Percentiles rank a stretch among this genome's conserved stretches.
Conservation (phyloP, 2,329 filamentous ascomycete genomes). For the Zymoseptoria pseudotritici region DNA sequence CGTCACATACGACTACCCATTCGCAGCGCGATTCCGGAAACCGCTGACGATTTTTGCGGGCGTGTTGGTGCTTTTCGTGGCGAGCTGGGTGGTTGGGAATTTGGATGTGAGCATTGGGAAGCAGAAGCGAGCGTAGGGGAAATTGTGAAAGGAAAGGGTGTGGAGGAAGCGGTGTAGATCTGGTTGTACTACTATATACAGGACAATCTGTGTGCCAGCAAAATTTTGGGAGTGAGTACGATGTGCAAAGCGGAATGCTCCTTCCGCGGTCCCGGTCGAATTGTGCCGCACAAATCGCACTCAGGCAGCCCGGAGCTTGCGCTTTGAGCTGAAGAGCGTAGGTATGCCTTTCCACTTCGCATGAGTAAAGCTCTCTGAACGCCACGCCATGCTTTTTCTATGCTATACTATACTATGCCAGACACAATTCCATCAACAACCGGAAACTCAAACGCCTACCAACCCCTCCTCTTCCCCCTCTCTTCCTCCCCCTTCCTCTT, state of each 20-base stretch:
- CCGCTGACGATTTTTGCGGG: constrained; percentile 73
- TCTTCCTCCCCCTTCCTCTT: constrained; percentile 72
- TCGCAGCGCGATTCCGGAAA: constrained; percentile 70
- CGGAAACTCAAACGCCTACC: constrained; percentile 34
- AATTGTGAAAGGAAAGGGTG: not conserved
- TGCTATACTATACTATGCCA: not conserved
- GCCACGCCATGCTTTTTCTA: not conserved
- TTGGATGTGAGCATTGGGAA: constrained; percentile 70
- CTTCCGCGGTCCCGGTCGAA: no score
- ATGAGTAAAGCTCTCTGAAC: no score
- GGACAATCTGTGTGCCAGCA: no score
- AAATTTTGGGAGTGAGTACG: no score
- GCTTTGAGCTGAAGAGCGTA: no score
- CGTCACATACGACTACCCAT: constrained; percentile 80
- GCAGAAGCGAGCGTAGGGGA: constrained; percentile 16
- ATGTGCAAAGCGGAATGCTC: no score
- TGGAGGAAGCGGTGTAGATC: not conserved
- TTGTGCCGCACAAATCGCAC: no score
- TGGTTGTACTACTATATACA: not conserved
- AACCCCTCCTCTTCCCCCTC: constrained; percentile 63
- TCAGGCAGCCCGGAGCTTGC: no score
- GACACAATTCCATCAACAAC: not conserved
- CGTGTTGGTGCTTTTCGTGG: constrained; percentile 64
- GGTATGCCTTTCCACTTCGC: no score
- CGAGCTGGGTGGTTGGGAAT: constrained; percentile 66